Base-by-base conservation (phyloP, 225 moss, liverwort and hornwort species). In the Physcomitrium patens region DNA sequence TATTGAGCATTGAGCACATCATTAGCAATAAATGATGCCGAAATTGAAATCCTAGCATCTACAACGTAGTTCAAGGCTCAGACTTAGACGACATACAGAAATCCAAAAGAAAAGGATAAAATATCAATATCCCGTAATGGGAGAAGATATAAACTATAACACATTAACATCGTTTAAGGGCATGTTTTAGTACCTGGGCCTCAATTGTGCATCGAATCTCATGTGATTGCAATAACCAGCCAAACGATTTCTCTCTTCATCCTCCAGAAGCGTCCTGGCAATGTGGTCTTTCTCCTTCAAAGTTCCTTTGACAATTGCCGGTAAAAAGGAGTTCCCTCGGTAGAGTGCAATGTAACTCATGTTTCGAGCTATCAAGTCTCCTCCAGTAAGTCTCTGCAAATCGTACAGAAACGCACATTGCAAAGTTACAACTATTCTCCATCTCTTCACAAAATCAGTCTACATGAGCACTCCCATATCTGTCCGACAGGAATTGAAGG, bases 281-380 rank as follows among this genome's bases (percentile, higher is more conserved):
- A 79, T 50, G 9, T 77, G 82, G 70, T 81, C 74, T 62, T 86
- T 89, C 69, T 91, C 88, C 79, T 90, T 84, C 50, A 99, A 85
- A 68, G 82, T 85, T 31, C 58, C 85, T 78, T 91, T 79, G 26
- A 99, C 92, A 58, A 77, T 63, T 42, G 81, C 74, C 42, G 99
- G 99, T 71, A 99, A 87, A 78, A 99, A 99, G 78, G 85, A 90
- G 68, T 93, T 95, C 27, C 99, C 99, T 80, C 99, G 90, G 81
- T 89, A 99, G 19, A 95, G 77, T 20, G 86, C 90, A 76, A 99
- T 88, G 65, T 79, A 99, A 64, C 44, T 91, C 79, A 93, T 93
- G 77, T 93, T 93, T 61, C 93, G 84, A 65, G 91, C 81, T 51
- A 99, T 64, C 9, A 95, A 76, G 37, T 86, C 77, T 58, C 99